Conservation (phyloP, 1,284 basidiomycete species). For the Malassezia cuniculi region DNA sequence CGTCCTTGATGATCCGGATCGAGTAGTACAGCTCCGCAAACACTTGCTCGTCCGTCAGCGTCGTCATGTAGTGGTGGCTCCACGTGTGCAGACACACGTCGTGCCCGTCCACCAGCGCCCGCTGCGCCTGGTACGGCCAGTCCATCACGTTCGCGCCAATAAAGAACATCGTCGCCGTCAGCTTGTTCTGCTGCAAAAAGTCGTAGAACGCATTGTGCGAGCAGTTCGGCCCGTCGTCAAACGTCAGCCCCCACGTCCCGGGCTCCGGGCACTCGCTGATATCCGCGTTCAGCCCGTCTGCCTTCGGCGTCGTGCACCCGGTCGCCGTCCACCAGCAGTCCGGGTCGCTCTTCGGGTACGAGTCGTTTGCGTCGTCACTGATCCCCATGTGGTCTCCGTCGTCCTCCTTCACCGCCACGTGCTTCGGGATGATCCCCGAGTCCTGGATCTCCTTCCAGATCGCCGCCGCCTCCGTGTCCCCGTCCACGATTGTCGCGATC, state of each 20-base stretch:
- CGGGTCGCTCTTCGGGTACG: conserved; percentile 6
- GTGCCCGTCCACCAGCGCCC: conserved; percentile 19
- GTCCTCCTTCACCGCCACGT: conserved; percentile 37
- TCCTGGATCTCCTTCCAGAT: conserved; percentile 43
- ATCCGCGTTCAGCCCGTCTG: conserved; percentile 36
- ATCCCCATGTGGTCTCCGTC: conserved; percentile 6
- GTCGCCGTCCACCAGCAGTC: conserved; percentile 17
- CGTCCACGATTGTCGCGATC: conserved; percentile 36
- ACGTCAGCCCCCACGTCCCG: conserved; percentile 41
- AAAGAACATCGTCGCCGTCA: conserved; percentile 25
- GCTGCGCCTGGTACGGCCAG: conserved; percentile 16
- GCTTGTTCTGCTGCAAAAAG: conserved; percentile 16
- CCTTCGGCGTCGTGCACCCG: conserved; percentile 27
- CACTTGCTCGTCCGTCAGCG: conserved; percentile 24
- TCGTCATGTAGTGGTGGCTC: conserved; percentile 20
- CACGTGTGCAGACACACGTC: conserved; percentile 23
- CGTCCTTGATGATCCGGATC: conserved; percentile 47
- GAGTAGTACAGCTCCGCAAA: conserved; percentile 52
- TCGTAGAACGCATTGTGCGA: conserved; percentile 24
- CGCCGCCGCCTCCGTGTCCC: conserved; percentile 39
- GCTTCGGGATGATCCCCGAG: conserved; percentile 26
- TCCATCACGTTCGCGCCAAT: conserved; percentile 19
- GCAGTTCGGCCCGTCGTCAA: conserved; percentile 36
- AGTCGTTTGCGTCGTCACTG: conserved; percentile 12
- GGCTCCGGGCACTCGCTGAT: conserved; percentile 47